These are phyloP conservation scores for Wickerhamomyces strasburgensis DNA, from an alignment of 805 yeast genomes.

Conservation along the genomic window DNA sequence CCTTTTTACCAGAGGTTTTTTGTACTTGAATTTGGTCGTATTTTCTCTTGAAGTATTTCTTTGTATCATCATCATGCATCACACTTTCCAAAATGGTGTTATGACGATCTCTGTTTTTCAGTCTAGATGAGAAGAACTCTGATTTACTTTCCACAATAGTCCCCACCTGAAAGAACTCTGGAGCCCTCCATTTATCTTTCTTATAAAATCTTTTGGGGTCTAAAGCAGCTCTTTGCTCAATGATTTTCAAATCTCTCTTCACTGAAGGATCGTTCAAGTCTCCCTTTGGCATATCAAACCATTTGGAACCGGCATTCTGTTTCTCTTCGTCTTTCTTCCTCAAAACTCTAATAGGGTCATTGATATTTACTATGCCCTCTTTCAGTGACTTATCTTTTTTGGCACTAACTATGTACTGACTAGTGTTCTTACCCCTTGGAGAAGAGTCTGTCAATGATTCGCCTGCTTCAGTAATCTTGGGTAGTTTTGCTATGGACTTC, in stretches of 20 bases:
- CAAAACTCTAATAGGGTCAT: slow-evolving; percentile 39
- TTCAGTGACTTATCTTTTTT: slow-evolving; percentile 11
- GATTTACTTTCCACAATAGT: slow-evolving; percentile 79
- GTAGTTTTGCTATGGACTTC: slow-evolving; percentile 32
- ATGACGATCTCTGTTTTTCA: slow-evolving; percentile 70
- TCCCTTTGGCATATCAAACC: slow-evolving; percentile 79
- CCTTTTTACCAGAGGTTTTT: slow-evolving; percentile 59
- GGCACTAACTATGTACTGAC: slow-evolving; percentile 12
- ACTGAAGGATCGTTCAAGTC: slow-evolving; percentile 61
- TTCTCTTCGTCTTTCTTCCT: slow-evolving; percentile 12
- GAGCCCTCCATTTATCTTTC: slow-evolving; percentile 72
- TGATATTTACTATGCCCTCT: slow-evolving; percentile 29
- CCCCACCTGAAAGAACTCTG: slow-evolving; percentile 83
- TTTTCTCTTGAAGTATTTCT: slow-evolving; percentile 78
- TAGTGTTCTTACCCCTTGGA: slow-evolving; percentile 24
- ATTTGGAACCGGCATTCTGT: slow-evolving; percentile 47
- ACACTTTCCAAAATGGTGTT: slow-evolving; percentile 77
- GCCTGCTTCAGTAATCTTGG: slow-evolving; percentile 29
- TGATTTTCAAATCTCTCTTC: slow-evolving; percentile 70
- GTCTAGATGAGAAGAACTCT: slow-evolving; percentile 66
- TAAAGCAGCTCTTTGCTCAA: slow-evolving; percentile 83
- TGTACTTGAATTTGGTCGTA: slow-evolving; percentile 72
- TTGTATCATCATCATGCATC: slow-evolving; percentile 63
- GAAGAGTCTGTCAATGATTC: slow-evolving; percentile 7
- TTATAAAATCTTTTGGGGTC: slow-evolving; percentile 96